Base-by-base conservation (phyloP, 225 moss, liverwort and hornwort genomes). In the Anthoceros angustus region DNA sequence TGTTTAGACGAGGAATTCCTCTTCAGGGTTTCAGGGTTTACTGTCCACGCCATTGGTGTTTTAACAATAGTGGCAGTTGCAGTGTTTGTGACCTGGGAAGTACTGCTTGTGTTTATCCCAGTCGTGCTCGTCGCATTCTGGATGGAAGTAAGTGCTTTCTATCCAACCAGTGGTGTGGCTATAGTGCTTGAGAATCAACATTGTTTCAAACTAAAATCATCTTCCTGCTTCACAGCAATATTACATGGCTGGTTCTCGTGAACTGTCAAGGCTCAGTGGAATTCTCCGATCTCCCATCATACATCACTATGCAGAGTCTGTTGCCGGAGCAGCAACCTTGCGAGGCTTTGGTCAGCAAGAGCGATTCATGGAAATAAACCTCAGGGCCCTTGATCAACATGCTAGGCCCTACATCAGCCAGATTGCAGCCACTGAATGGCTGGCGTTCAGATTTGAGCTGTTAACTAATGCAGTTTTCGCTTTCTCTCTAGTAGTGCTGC, bases 241-340 rank as follows among this genome's bases (percentile, higher is more conserved):
- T 71, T 95, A 91, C 60, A 87, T 87, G 68, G 80, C 68, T 55
- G 85, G 84, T 16, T 88, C 91, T n/a, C 82, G 91, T 75, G 91
- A 95, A 72, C 74, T 91, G 39, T 74, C 83, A 39, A 78, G 91
- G 74, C 70, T 95, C 25, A 71, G 67, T 73, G 88, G 86, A 55
- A 71, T 91, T 63, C 75, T 85, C 69, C 80, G 84, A 66, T 79
- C 91, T 48, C 91, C 95, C 14, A 81, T 95, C 71, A 66, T 95
- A 64, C 86, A 95, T 73, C 95, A 95, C 72, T 95, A 91, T 23
- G 73, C 81, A 46, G 95, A 95, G 69, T 86, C 95, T 9, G 86
- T 95, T 24, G 78, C 83, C 68, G 95, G 95, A 72, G 91, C 88
- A 74, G 88, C 77, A 16, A 95, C 95, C 9, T 85, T 95, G 60